A percentile compares a stretch with the other conserved stretches of the same genome.
Evolutionary conservation across 495 filamentous ascomycete genomes (phyloP).

Genomic region (Zalerion maritima): DNA sequence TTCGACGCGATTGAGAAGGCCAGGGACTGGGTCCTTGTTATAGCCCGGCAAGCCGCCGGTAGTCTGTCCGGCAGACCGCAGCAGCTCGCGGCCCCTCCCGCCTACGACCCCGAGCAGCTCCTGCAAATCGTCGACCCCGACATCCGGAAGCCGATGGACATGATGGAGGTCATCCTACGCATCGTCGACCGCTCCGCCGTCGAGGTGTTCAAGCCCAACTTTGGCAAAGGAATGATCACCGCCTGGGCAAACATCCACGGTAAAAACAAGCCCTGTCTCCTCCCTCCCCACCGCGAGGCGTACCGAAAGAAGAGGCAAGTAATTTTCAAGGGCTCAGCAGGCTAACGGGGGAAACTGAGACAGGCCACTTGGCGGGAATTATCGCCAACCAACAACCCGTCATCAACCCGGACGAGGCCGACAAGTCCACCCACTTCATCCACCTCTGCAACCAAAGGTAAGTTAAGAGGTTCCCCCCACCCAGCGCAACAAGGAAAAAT

Average conservation of each 20-base stretch:
- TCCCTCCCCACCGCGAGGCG: too few species aligned
- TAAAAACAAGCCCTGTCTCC: constrained; percentile 3
- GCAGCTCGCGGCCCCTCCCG: constrained; percentile 2
- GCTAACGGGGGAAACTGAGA: not conserved
- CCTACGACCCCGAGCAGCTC: constrained; percentile 14
- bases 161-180: constrained; percentile 17
- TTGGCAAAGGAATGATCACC: constrained; percentile 17
- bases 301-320: too few species aligned
- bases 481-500: too few species aligned
- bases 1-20: constrained; percentile 21
- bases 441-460: constrained; percentile 20
- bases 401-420: constrained; percentile 17
- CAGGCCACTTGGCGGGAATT: constrained; percentile 18
- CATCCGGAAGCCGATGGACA: constrained; percentile 19
- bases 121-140: constrained; percentile 17
- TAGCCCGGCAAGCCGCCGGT: constrained; percentile 5
- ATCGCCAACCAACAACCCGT: constrained; percentile 19
- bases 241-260: constrained; percentile 19
- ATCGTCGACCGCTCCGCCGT: constrained; percentile 18
- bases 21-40: constrained; percentile 16
- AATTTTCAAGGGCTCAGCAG: not conserved
- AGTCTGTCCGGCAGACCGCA: constrained; percentile 2
- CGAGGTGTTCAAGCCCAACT: constrained; percentile 18
- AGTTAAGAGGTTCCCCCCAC: too few species aligned
- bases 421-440: constrained; percentile 18